Evolutionary conservation across 257 asterid species (phyloP).

Genomic region (Haberlea rhodopensis): DNA sequence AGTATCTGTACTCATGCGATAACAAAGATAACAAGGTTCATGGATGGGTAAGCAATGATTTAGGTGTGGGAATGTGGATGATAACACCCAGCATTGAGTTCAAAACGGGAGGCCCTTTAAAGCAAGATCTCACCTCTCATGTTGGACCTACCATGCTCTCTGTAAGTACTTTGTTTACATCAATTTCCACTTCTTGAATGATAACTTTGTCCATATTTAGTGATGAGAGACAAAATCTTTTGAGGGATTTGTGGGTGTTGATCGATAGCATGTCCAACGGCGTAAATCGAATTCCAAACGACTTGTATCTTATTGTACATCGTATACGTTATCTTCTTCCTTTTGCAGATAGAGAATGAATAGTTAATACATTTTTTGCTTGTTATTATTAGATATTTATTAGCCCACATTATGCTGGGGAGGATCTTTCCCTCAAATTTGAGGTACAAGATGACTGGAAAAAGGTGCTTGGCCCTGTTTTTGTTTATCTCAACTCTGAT

Average conservation of each 20-base stretch:
- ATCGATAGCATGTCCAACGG: too few species aligned
- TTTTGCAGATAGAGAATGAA: too few species aligned
- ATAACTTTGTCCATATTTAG: too few species aligned
- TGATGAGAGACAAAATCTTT: too few species aligned
- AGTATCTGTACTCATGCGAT: slow-evolving; percentile 6
- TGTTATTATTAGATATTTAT: slow-evolving; percentile 75
- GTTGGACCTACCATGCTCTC: background rate
- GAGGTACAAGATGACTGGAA: slow-evolving; percentile 53
- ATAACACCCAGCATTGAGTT: slow-evolving; percentile 15
- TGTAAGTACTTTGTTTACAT: background rate
- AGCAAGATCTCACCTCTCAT: slow-evolving; percentile 14
- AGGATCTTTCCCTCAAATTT: slow-evolving; percentile 42
- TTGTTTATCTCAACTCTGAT: slow-evolving; percentile 48
- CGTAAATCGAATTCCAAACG: too few species aligned
- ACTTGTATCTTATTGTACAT: too few species aligned
- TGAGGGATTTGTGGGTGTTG: too few species aligned
- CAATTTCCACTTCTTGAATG: too few species aligned
- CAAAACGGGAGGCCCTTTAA: background rate
- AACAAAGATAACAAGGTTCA: slow-evolving; percentile 9
- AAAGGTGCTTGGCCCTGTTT: slow-evolving; percentile 66
- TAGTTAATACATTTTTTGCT: too few species aligned
- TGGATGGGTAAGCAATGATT: background rate
- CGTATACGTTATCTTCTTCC: too few species aligned
- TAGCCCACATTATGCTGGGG: slow-evolving; percentile 65
- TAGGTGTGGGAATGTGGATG: slow-evolving; percentile 1